Base-by-base conservation (phyloP, 768 basidiomycete genomes). In the Pluteus cervinus region DNA sequence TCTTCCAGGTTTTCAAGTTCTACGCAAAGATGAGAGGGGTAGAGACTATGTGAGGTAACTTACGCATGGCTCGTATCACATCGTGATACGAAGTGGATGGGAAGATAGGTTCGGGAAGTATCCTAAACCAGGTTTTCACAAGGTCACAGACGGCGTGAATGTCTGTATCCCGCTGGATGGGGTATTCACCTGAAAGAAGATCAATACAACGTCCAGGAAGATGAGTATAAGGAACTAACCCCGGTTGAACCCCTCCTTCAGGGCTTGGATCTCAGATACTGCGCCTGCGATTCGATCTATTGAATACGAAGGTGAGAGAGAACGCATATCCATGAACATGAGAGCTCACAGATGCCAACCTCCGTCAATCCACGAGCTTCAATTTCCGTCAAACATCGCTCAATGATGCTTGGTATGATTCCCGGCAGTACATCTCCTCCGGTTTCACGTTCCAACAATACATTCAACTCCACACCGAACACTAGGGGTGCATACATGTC, bases 251-350 rank as follows among this genome's bases (percentile, higher is more conserved):
- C 76, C 77, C 0, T 87, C 81, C 43, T 78, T 81, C 23, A 89
- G 66, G 10, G 69, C 62, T 45, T 73, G 79, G 43, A 87, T 83
- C 43, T 82, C 80, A 0, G 71, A 75, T 9, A 68, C 67, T 5
- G 86, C 85, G 1, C 88, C 88, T 7, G 87, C 81, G 40, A 92
- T 79, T 35, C 88, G 87, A 61, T 90, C 87, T 89, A 36, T n/a
- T 28, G 9, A 28, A n/a, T 24, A 20, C 11, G n/a, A n/a, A n/a
- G n/a, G 24, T 24, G 30, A 24, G 22, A 7, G 9, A 29, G n/a
- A n/a, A 11, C 40, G 12, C 24, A 11, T 4, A 23, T 16, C 9
- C 9, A 15, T 15, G 20, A 35, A 8, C 1, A 29, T 22, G 10
- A 15, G 16, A 68, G n/a, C 82, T 49, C 57, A 86, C 87, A 91